phyloP scores from a whole-genome alignment of 352 stramenopile species.

The Phytophthora pisi region DNA sequence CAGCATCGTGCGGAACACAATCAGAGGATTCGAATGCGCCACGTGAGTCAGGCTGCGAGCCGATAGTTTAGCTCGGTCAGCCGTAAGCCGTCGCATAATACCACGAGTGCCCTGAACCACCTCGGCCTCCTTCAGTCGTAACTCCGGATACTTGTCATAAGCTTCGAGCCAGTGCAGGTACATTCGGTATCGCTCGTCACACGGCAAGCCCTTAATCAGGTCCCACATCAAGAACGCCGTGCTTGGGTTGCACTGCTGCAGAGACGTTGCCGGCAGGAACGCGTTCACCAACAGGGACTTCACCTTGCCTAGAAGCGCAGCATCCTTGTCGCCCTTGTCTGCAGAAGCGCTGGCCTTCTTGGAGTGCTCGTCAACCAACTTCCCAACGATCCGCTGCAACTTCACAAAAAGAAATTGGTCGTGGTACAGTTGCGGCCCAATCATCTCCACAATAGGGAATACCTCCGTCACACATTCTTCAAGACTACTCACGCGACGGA shows the following conservation, averaged over 20 bases:
- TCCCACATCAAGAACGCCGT: constrained; percentile 86
- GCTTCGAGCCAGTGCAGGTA: constrained; percentile 81
- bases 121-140: constrained; percentile 75
- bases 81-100: constrained; percentile 83
- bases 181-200: constrained; percentile 80
- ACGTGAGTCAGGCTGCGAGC: constrained; percentile 85
- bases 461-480: constrained; percentile 57
- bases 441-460: constrained; percentile 65
- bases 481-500: constrained; percentile 42
- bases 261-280: constrained; percentile 77
- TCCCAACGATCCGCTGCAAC: constrained; percentile 66
- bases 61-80: constrained; percentile 80
- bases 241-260: constrained; percentile 79
- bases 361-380: constrained; percentile 50
- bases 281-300: constrained; percentile 63
- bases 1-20: constrained; percentile 95
- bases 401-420: constrained; percentile 81
- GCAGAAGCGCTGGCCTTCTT: constrained; percentile 25
- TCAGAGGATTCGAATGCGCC: constrained; percentile 93
- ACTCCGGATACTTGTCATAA: constrained; percentile 58
- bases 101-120: constrained; percentile 73
- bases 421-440: constrained; percentile 69
- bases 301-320: constrained; percentile 35
- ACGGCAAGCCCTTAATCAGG: constrained; percentile 75
- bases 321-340: constrained; percentile 22